Base-by-base conservation (phyloP, 768 basidiomycete genomes). In the Podaxis sp. region DNA sequence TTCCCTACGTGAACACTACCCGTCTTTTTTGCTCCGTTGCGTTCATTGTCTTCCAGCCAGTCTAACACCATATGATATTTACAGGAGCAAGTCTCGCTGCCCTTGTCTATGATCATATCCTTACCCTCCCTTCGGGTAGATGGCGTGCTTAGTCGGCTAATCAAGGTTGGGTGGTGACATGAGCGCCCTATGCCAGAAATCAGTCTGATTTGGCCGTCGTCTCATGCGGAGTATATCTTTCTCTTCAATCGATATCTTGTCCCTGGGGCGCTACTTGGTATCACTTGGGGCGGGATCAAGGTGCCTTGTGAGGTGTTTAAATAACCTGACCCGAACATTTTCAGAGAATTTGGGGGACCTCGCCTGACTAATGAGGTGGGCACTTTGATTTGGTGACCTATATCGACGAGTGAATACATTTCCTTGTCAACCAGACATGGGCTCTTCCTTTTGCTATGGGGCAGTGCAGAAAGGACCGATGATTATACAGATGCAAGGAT, bases 401-500 rank as follows among this genome's bases (percentile, higher is more conserved):
- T 44, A 18, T 7, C 42, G 32, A 32, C 18, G 18, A 21, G 18
- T 44, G 14, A 16, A 44, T 1, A 4, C 9, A 2, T n/a, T n/a
- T 18, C 42, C 42, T n/a, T 44, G n/a, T 16, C 9, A 44, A 44
- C 16, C 9, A 44, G 42, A 44, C 18, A 18, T 44, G 18, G 14
- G 42, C 32, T 21, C 16, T 16, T n/a, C 5, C 14, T 44, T 18
- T 44, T 16, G 18, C 5, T n/a, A 4, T 16, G n/a, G n/a, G n/a
- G 18, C 18, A 18, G 14, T 16, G 42, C 16, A 44, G 18, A 40
- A 32, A 32, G 14, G 42, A 16, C 18, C 42, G 9, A 18, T 18
- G 51, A 18, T 13, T 36, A 9, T 35, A 25, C 59, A 75, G 75
- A 40, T 77, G 76, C 63, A 69, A 65, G 53, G 50, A 51, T 27